Evolutionary conservation across 768 basidiomycete species (phyloP).

Genomic region (Trametes maxima): DNA sequence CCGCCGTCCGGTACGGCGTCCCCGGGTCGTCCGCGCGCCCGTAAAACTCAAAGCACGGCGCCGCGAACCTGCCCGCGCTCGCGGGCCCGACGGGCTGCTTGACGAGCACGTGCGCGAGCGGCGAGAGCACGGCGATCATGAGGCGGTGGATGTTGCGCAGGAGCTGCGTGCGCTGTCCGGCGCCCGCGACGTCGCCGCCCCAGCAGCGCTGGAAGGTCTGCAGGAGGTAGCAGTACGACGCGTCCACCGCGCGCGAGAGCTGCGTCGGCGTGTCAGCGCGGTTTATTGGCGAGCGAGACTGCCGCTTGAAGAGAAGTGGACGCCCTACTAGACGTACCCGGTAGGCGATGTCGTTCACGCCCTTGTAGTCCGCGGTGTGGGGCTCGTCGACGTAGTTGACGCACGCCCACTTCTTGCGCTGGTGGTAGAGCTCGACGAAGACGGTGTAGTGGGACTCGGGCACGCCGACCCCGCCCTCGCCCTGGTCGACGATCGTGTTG

Average conservation of each 20-base stretch:
- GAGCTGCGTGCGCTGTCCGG: neutral
- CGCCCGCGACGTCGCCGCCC: neutral
- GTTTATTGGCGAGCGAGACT: too few species aligned
- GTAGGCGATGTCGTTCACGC: neutral
- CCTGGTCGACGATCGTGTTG: constrained; percentile 1
- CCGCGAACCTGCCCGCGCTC: neutral
- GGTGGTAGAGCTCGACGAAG: neutral
- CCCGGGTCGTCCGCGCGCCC: neutral
- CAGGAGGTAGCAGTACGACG: neutral
- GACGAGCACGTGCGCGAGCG: neutral
- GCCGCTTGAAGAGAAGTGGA: too few species aligned
- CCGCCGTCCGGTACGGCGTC: neutral
- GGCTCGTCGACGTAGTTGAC: neutral
- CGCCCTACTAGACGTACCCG: neutral
- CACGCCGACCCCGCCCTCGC: neutral
- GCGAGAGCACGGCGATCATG: neutral
- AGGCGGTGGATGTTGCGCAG: neutral
- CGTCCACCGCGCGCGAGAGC: neutral
- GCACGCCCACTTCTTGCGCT: neutral
- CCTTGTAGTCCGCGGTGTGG: neutral
- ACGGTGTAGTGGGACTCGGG: neutral
- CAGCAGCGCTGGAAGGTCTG: neutral
- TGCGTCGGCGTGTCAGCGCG: neutral
- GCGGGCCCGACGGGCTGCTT: neutral
- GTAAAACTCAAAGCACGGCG: neutral